Evolutionary conservation across 805 yeast species (phyloP), one percentile per base, ranked within the genome.

Genomic region (Candida suzukii): DNA sequence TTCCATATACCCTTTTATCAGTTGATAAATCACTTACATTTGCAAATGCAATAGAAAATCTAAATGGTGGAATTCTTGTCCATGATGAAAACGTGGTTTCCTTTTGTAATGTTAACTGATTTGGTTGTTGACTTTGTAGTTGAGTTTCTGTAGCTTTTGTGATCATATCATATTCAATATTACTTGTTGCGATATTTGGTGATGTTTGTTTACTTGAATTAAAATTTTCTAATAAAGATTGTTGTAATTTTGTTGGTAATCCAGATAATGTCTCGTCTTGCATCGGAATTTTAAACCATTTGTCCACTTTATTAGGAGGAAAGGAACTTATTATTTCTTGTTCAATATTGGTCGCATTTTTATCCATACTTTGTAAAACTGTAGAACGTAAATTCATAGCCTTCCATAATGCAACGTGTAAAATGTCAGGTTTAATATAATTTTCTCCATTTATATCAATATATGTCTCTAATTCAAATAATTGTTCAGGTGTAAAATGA

Each of bases 1-100:
- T 67, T 10, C 75, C 71, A 47, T 75, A 75, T 1, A 72, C 71
- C 33, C 80, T 57, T 48, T 66, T 70, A 16, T 68, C 74, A 1
- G 70, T 63, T 14, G 61, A 55, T 16, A 76, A 57, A 12, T 65
- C 66, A 3, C 73, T 66, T 2, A 76, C 67, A 40, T 72, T 66
- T 9, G 70, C 64, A 53, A 76, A 76, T 4, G 76, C 72, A 38
- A 74, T 66, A 0, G 78, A 70, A 49, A 75, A 74, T 41, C 81
- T 53, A 49, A 70, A 74, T 1, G 81, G 80, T 6, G 80, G 81
- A 32, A 66, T 64, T 30, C 61, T 60, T 0, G 80, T 62, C 60
- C 70, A 63, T 17, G 35, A 31, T 9, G 35, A 31, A 6, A 18
- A 18, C 3, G n/a, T 6, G n/a, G n/a, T n/a, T n/a, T n/a, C n/a